These are phyloP conservation scores for Prinsepia uniflora DNA, from an alignment of 306 rosid genomes.

Conservation along the genomic window DNA sequence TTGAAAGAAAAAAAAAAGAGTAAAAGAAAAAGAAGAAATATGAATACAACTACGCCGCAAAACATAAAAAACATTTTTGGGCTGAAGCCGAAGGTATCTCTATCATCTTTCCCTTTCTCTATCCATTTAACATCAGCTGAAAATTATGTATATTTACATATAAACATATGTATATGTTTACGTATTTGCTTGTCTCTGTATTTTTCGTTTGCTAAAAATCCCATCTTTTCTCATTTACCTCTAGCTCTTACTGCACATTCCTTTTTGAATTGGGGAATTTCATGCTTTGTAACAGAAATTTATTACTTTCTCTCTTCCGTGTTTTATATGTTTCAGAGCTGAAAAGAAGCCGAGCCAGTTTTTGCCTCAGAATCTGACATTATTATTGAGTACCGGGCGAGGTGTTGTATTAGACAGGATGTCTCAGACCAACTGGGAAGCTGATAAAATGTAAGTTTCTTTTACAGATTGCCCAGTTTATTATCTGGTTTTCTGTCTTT, in stretches of 20 bases:
- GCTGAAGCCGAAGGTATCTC: conserved; percentile 22
- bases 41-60: conserved; percentile 6
- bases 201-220: conserved; percentile 30
- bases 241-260: conserved; percentile 22
- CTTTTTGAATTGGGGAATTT: conserved; percentile 24
- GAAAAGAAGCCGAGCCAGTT: conserved; percentile 27
- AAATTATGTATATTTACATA: conserved; percentile 5
- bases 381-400: conserved; percentile 21
- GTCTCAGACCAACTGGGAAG: conserved; percentile 99
- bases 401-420: conserved; percentile 39
- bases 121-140: conserved; percentile 23
- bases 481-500: conserved; percentile 31
- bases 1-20: neutral
- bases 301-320: conserved; percentile 29
- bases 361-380: conserved; percentile 24
- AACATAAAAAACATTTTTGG: conserved; percentile 28
- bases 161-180: neutral
- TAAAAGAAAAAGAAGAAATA: neutral
- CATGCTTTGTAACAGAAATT: conserved; percentile 26
- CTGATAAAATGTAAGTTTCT: conserved; percentile 87
- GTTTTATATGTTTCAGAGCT: conserved; percentile 29
- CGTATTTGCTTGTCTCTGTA: conserved; percentile 15
- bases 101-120: conserved; percentile 31
- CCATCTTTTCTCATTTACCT: conserved; percentile 34
- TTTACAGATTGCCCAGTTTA: conserved; percentile 8